Evolutionary conservation across 2,329 filamentous ascomycete species (phyloP).

Genomic region (Colletotrichum eleusines): DNA sequence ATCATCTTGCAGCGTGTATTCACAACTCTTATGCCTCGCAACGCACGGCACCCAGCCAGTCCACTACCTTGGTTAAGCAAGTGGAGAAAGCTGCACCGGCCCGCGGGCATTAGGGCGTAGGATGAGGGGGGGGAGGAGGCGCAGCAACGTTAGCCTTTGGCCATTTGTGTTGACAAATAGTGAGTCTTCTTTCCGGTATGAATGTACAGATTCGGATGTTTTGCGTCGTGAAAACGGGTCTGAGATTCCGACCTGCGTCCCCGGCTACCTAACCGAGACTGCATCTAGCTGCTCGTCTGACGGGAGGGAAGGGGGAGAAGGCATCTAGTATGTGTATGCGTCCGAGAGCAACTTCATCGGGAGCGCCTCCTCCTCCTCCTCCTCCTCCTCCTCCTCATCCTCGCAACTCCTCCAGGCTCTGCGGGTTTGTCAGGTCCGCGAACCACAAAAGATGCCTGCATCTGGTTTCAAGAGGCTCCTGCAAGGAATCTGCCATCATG

Average conservation of each 20-base stretch:
- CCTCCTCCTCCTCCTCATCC: not conserved
- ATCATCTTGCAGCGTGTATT: not conserved
- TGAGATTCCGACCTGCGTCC: constrained; percentile 18
- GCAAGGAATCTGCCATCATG: constrained; percentile 9
- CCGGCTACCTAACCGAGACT: not conserved
- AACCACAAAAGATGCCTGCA: not conserved
- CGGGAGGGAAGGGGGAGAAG: no score
- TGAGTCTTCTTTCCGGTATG: not conserved
- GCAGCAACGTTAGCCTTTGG: constrained; percentile 8
- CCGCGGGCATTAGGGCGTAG: not conserved
- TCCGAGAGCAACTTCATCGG: not conserved
- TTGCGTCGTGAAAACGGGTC: constrained; percentile 2
- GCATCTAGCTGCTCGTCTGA: constrained; percentile 13
- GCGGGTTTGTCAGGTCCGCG: not conserved
- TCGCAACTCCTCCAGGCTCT: not conserved
- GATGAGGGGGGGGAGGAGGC: not conserved
- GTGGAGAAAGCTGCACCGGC: constrained; percentile 5
- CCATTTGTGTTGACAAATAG: not conserved
- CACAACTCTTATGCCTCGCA: not conserved
- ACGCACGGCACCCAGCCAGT: constrained; percentile 11
- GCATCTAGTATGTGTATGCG: constrained; percentile 1
- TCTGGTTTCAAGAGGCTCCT: constrained; percentile 23
- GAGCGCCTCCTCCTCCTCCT: constrained; percentile 3
- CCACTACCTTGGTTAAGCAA: constrained; percentile 9
- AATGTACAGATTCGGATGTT: not conserved